A percentile compares a stretch with the other conserved stretches of the same genome.
phyloP scores from a whole-genome alignment of 73 alveolate species.

The Symbiodinium pilosum region DNA sequence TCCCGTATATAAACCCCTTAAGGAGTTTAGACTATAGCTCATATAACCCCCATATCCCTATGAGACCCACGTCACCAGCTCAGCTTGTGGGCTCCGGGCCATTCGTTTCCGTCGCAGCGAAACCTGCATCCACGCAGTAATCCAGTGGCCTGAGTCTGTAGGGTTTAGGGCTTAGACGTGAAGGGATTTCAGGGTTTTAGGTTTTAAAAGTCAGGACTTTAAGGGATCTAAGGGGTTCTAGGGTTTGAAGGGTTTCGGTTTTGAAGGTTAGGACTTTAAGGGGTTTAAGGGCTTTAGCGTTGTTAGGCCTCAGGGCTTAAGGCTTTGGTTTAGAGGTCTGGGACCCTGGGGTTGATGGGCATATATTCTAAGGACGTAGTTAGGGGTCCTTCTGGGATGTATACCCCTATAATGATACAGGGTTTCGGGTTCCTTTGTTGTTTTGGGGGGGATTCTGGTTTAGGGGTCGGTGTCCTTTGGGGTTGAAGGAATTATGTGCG shows the following conservation, averaged over 20 bases:
- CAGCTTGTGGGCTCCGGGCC: slow-evolving; percentile 30
- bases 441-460: no score
- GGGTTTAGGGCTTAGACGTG: neutral
- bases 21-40: no score
- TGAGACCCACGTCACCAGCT: no score
- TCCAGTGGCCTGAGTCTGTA: slow-evolving; percentile 45
- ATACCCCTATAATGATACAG: no score
- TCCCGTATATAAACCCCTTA: no score
- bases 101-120: slow-evolving; percentile 24
- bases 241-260: neutral
- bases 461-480: no score
- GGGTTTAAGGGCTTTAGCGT: neutral
- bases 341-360: neutral
- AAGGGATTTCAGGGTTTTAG: no score
- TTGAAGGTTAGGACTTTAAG: neutral
- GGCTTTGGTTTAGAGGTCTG: neutral
- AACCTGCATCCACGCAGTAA: slow-evolving; percentile 78
- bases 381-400: neutral
- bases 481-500: no score
- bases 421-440: no score
- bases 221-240: neutral
- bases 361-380: neutral
- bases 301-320: neutral
- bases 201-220: neutral
- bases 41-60: no score